phyloP scores from a whole-genome alignment of 192 early-diverging fungal species.

The Coemansia sp. region DNA sequence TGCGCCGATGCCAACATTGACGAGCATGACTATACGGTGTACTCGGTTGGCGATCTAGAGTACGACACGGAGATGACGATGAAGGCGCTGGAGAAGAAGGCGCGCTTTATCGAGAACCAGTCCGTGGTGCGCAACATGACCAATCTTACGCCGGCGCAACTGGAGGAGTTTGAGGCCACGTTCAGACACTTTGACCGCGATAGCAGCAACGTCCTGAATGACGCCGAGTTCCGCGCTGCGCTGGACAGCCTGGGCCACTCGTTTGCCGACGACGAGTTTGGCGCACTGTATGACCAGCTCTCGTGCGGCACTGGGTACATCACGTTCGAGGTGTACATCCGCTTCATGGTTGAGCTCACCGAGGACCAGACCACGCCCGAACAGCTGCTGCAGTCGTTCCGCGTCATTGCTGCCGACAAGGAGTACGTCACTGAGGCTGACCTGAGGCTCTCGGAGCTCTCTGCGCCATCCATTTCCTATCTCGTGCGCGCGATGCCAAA shows the following conservation, averaged over 20 bases:
- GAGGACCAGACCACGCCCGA: slow-evolving; percentile 89
- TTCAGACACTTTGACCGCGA: slow-evolving; percentile 93
- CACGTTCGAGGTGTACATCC: slow-evolving; percentile 85
- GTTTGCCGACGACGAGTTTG: slow-evolving; percentile 72
- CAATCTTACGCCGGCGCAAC: slow-evolving; percentile 85
- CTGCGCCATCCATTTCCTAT: slow-evolving; percentile 66
- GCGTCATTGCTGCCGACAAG: slow-evolving; percentile 79
- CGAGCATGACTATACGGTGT: slow-evolving; percentile 91
- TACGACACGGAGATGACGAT: slow-evolving; percentile 81
- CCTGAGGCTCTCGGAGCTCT: slow-evolving; percentile 73
- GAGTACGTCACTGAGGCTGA: slow-evolving; percentile 82
- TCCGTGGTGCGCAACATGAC: slow-evolving; percentile 88
- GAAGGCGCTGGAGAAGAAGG: slow-evolving; percentile 75
- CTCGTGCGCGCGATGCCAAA: slow-evolving; percentile 72
- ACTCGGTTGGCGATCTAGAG: slow-evolving; percentile 80
- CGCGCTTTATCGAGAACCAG: slow-evolving; percentile 91
- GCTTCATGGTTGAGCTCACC: slow-evolving; percentile 76
- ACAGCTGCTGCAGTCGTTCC: slow-evolving; percentile 81
- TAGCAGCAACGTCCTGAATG: slow-evolving; percentile 68
- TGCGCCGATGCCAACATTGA: slow-evolving; percentile 84
- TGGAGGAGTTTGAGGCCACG: slow-evolving; percentile 88
- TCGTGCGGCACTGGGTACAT: slow-evolving; percentile 61
- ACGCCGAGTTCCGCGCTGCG: slow-evolving; percentile 80
- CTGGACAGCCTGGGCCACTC: slow-evolving; percentile 73
- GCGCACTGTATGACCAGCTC: slow-evolving; percentile 60